Percentiles rank a stretch among this genome's conserved stretches.
Conservation (phyloP, 2,329 filamentous ascomycete species). For the Hortaea sp. region DNA sequence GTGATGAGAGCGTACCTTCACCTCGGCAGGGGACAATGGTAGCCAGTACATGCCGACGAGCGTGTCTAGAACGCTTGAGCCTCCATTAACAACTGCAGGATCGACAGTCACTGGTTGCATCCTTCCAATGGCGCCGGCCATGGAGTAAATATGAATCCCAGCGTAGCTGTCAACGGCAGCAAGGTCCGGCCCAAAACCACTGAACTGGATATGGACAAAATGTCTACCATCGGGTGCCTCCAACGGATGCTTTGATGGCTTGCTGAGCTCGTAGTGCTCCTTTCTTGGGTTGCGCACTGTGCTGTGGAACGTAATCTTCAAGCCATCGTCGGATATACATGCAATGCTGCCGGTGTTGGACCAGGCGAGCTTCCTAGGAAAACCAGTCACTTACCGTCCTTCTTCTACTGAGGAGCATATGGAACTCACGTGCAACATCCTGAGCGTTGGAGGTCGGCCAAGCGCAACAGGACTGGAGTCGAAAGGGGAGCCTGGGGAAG, state of each 20-base stretch:
- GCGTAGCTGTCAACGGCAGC: constrained; percentile 74
- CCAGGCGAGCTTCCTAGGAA: constrained; percentile 66
- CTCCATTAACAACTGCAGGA: not conserved
- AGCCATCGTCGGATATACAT: constrained; percentile 63
- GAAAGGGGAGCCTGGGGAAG: constrained; percentile 40
- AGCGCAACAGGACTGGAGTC: constrained; percentile 56
- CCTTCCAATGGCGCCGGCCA: constrained; percentile 63
- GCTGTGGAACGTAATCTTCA: constrained; percentile 60
- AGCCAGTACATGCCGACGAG: constrained; percentile 86
- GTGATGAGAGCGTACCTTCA: constrained; percentile 14
- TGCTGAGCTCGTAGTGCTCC: constrained; percentile 66
- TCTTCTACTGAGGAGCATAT: not conserved
- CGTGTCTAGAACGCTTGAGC: constrained; percentile 51
- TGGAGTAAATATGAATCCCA: constrained; percentile 62
- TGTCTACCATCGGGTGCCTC: constrained; percentile 52
- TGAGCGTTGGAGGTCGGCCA: constrained; percentile 65
- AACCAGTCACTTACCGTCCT: constrained; percentile 4
- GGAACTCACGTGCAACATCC: constrained; percentile 71
- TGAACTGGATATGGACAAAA: constrained; percentile 76
- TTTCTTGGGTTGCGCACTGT: constrained; percentile 58
- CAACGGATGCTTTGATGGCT: constrained; percentile 58
- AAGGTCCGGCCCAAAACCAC: constrained; percentile 64
- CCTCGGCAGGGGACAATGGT: constrained; percentile 28
- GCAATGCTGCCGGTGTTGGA: constrained; percentile 81
- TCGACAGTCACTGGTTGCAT: constrained; percentile 48